These are phyloP conservation scores for Closterium sp. DNA, from an alignment of 139 green algal genomes.

Conservation along the genomic window DNA sequence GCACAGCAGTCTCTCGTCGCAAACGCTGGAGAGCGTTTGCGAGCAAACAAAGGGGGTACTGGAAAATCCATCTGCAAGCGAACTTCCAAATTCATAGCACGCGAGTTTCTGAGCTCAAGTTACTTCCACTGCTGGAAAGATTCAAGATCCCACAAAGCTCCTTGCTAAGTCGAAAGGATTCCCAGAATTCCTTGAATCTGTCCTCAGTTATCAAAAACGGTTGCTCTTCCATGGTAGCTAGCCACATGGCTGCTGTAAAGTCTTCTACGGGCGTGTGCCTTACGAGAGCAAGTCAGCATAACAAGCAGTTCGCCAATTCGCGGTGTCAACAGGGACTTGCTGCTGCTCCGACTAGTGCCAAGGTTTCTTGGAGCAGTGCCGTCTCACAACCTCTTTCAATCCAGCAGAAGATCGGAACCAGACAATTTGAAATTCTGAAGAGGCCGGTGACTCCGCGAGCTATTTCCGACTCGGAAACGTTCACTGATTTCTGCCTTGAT, in stretches of 20 bases:
- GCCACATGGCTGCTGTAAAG: background rate
- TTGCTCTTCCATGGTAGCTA: too few relatives aligned
- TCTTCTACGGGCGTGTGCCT: background rate
- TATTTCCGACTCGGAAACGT: conserved; percentile 49
- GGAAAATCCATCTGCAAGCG: too few relatives aligned
- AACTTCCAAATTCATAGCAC: too few relatives aligned
- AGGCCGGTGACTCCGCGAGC: conserved; percentile 25
- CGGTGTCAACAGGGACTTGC: background rate
- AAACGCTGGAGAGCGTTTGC: too few relatives aligned
- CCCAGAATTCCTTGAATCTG: background rate
- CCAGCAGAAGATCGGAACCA: background rate
- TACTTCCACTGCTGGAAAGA: too few relatives aligned
- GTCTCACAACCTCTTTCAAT: background rate
- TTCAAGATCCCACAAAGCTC: background rate
- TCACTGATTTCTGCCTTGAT: conserved; percentile 35
- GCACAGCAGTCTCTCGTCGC: background rate
- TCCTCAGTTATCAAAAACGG: too few relatives aligned
- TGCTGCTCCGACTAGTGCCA: background rate
- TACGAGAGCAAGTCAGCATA: background rate
- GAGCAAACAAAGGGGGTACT: too few relatives aligned
- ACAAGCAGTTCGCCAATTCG: background rate
- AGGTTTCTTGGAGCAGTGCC: background rate
- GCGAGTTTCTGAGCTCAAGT: background rate
- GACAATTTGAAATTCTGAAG: background rate
- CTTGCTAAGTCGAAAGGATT: background rate